phyloP scores from a whole-genome alignment of 106 monocot species.

The Dactylorhiza incarnata region DNA sequence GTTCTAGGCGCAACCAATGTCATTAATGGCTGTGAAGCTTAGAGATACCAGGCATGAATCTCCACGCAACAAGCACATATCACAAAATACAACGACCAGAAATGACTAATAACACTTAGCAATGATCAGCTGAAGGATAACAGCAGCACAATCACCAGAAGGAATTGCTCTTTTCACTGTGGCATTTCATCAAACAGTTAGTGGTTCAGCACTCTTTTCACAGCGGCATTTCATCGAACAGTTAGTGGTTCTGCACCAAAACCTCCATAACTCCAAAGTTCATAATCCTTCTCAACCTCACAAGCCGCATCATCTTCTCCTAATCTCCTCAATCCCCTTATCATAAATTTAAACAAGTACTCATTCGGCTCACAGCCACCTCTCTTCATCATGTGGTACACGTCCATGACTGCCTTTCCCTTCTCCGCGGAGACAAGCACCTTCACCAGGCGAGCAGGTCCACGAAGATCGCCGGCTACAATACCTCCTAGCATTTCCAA shows the following conservation, averaged over 20 bases:
- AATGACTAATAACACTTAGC: not conserved
- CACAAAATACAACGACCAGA: not conserved
- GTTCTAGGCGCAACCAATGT: too few species aligned
- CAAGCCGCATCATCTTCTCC: slow-evolving; percentile 44
- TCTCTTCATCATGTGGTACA: slow-evolving; percentile 47
- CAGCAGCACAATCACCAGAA: not conserved
- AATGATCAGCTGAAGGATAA: not conserved
- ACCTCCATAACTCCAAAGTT: slow-evolving; percentile 25
- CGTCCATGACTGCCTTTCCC: slow-evolving; percentile 31
- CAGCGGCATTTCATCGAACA: not conserved
- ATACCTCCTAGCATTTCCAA: slow-evolving; percentile 14
- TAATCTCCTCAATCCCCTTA: slow-evolving; percentile 62
- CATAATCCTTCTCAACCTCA: slow-evolving; percentile 59
- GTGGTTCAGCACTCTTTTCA: not conserved
- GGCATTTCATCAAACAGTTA: slow-evolving; percentile 1
- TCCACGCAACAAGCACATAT: not conserved
- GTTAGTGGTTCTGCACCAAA: not conserved
- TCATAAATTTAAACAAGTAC: slow-evolving; percentile 52
- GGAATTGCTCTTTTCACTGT: not conserved
- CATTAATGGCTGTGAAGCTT: too few species aligned
- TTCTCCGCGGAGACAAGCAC: slow-evolving; percentile 39
- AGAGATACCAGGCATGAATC: too few species aligned
- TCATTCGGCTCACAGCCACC: slow-evolving; percentile 52
- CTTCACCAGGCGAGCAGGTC: slow-evolving; percentile 50
- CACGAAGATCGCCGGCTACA: slow-evolving; percentile 24